These are phyloP conservation scores for Calonectria leucothoes DNA, from an alignment of 2,329 filamentous ascomycete species.

Conservation along the genomic window DNA sequence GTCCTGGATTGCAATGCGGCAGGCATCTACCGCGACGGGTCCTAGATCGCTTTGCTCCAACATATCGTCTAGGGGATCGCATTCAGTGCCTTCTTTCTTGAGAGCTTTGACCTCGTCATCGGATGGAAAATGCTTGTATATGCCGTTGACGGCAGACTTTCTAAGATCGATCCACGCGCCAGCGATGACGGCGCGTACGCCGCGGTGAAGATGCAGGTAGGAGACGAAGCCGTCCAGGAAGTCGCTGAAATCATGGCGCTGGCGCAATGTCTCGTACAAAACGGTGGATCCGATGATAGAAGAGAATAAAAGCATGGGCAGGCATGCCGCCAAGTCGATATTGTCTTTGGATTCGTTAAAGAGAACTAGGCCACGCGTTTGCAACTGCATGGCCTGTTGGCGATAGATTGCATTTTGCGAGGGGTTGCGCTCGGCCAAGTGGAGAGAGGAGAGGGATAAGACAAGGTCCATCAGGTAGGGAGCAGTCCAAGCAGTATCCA, in stretches of 20 bases:
- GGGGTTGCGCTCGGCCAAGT: conserved; percentile 8
- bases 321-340: not conserved
- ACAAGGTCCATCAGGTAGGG: conserved; percentile 12
- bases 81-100: not conserved
- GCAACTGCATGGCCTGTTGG: conserved; percentile 17
- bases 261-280: not conserved
- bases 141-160: not conserved
- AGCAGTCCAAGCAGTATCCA: conserved; percentile 6
- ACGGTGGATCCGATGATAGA: conserved; percentile 1
- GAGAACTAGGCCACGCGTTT: not conserved
- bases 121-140: not conserved
- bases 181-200: not conserved
- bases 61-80: conserved; percentile 6
- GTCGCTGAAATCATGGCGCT: not conserved
- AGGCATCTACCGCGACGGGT: not conserved
- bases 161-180: not conserved
- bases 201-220: conserved; percentile 6
- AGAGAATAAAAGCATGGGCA: conserved; percentile 16
- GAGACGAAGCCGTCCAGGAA: conserved; percentile 3
- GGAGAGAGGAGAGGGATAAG: not conserved
- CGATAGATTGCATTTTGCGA: not conserved
- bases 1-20: not conserved
- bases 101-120: not conserved
- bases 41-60: not conserved
- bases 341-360: conserved; percentile 16